These are phyloP conservation scores for Tremella mesenterica DNA, from an alignment of 768 basidiomycete genomes.

Conservation along the genomic window DNA sequence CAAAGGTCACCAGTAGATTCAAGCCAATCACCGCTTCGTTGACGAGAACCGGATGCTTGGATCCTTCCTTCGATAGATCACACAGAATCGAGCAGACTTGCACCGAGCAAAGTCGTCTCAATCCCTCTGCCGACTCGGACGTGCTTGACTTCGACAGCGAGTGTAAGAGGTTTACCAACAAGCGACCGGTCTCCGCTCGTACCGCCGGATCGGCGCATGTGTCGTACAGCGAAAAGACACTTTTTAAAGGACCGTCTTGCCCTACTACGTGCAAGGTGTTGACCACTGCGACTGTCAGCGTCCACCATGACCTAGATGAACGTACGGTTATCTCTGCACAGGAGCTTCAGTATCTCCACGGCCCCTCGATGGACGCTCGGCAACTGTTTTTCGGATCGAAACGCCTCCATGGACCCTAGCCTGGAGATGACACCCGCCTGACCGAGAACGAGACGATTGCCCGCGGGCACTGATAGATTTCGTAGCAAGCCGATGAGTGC, in stretches of 20 bases:
- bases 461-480: slow-evolving; percentile 57
- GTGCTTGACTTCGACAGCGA: no score
- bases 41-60: no score
- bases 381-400: slow-evolving; percentile 65
- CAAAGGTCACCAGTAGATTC: no score
- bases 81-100: no score
- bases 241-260: slow-evolving; percentile 49
- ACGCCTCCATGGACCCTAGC: slow-evolving; percentile 52
- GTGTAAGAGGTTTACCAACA: slow-evolving; percentile 76
- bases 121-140: no score
- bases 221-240: slow-evolving; percentile 63
- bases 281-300: slow-evolving; percentile 10
- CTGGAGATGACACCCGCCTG: slow-evolving; percentile 59
- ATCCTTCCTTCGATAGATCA: no score
- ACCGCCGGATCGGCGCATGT: slow-evolving; percentile 73
- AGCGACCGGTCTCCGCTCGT: slow-evolving; percentile 81
- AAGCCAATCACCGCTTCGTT: no score
- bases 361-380: slow-evolving; percentile 79
- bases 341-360: slow-evolving; percentile 79
- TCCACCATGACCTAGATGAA: neutral
- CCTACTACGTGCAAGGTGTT: slow-evolving; percentile 50
- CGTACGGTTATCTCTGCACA: slow-evolving; percentile 67
- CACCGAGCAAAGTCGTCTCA: no score
- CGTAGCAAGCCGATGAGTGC: slow-evolving; percentile 78
- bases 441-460: slow-evolving; percentile 56